A percentile compares a stretch with the other conserved stretches of the same genome.
Conservation (phyloP, 139 green algal genomes). For the Marvania coccoides region DNA sequence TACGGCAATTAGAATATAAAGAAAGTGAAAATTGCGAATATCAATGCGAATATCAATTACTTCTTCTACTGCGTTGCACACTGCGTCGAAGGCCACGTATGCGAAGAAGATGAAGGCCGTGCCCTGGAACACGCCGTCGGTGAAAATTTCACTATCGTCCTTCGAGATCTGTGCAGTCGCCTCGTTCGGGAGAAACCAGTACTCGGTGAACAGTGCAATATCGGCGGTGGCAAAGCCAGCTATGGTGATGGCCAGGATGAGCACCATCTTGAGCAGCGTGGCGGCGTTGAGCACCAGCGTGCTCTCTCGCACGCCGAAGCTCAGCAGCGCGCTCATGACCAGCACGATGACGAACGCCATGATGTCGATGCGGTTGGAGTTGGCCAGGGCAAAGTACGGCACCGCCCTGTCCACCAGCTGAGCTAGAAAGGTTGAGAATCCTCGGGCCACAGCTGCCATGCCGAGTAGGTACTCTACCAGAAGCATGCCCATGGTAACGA, state of each 20-base stretch:
- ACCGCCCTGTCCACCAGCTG: neutral
- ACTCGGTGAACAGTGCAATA: too few relatives aligned
- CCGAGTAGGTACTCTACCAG: slow-evolving; percentile 23
- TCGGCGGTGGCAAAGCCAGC: neutral
- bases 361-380: neutral
- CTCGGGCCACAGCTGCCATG: slow-evolving; percentile 20
- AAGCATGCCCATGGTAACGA: slow-evolving; percentile 7
- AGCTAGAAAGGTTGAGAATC: slow-evolving; percentile 14
- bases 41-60: neutral
- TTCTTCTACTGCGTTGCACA: slow-evolving; percentile 29
- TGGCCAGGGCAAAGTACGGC: neutral
- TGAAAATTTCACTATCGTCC: too few relatives aligned
- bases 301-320: slow-evolving; percentile 12
- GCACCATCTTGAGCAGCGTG: slow-evolving; percentile 11
- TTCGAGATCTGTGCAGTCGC: too few relatives aligned
- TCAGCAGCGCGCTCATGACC: slow-evolving; percentile 8
- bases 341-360: slow-evolving; percentile 14
- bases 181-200: too few relatives aligned
- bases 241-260: slow-evolving; percentile 10
- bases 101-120: slow-evolving; percentile 1
- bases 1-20: too few relatives aligned
- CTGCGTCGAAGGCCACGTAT: slow-evolving; percentile 13
- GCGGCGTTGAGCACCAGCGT: slow-evolving; percentile 4
- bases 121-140: neutral
- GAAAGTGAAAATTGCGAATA: neutral